Percentiles rank a stretch among this genome's conserved stretches.
These are phyloP conservation scores for Talaromyces sp. DNA, from an alignment of 2,329 filamentous ascomycete species.

Conservation along the genomic window DNA sequence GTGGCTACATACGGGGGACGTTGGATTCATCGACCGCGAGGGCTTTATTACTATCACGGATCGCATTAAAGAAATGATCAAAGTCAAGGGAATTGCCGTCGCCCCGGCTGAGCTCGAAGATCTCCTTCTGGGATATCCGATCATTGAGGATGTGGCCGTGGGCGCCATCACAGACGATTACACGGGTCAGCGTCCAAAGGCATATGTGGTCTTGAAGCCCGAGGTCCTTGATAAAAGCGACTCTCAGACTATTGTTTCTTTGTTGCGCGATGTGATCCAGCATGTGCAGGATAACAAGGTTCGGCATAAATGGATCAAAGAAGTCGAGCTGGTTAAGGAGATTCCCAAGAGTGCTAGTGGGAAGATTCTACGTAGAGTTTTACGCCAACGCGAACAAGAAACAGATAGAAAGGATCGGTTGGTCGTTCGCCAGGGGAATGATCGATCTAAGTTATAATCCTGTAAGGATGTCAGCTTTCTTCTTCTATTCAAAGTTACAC, in stretches of 20 bases:
- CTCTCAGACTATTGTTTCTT: background rate
- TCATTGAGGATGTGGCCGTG: conserved; percentile 61
- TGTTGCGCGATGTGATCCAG: conserved; percentile 55
- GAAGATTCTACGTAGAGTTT: conserved; percentile 69
- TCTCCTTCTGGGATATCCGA: conserved; percentile 59
- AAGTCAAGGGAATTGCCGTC: conserved; percentile 62
- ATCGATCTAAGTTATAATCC: background rate
- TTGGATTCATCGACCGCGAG: conserved; percentile 61
- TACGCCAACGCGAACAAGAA: conserved; percentile 46
- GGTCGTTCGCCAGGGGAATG: background rate
- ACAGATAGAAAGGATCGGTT: background rate
- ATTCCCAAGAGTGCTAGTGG: conserved; percentile 75
- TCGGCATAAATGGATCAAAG: conserved; percentile 46
- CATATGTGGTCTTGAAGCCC: conserved; percentile 56
- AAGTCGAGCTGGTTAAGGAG: conserved; percentile 43
- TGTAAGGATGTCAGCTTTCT: too few relatives aligned
- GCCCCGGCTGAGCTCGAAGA: conserved; percentile 67
- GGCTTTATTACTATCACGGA: conserved; percentile 59
- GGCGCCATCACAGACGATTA: conserved; percentile 36
- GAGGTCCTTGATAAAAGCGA: background rate
- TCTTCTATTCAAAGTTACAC: too few relatives aligned
- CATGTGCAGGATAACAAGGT: conserved; percentile 70
- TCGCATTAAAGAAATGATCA: conserved; percentile 70
- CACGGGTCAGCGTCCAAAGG: conserved; percentile 60
- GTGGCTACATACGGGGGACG: conserved; percentile 66